Evolutionary conservation across 176 grass and related monocot species (phyloP).

Genomic region (Carex littledalei): DNA sequence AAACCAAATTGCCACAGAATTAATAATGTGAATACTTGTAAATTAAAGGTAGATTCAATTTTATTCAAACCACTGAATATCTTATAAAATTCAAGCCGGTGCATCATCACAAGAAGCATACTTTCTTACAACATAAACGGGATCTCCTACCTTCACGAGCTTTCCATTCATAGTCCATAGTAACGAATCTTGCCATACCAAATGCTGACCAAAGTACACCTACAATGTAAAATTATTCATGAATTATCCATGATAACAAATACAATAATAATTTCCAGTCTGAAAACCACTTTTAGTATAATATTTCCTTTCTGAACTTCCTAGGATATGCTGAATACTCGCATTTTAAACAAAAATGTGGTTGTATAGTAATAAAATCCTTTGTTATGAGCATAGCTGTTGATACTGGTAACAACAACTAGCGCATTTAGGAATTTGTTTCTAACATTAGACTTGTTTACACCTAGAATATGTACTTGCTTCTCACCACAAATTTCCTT

Average conservation of each 20-base stretch:
- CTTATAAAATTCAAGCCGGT: slow-evolving; percentile 31
- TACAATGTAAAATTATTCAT: slow-evolving; percentile 15
- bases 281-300: neutral
- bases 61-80: neutral
- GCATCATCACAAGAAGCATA: slow-evolving; percentile 45
- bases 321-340: neutral
- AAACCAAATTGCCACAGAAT: neutral
- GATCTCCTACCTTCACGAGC: slow-evolving; percentile 51
- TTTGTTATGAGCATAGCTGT: neutral
- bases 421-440: neutral
- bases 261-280: neutral
- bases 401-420: neutral
- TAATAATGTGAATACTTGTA: neutral
- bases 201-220: slow-evolving; percentile 83
- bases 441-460: neutral
- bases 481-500: neutral
- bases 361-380: neutral
- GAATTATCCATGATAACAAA: neutral
- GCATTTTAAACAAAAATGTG: neutral
- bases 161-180: slow-evolving; percentile 26
- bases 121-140: slow-evolving; percentile 38
- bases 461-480: neutral
- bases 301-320: neutral
- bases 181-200: slow-evolving; percentile 67
- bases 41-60: neutral